phyloP scores from a whole-genome alignment of 257 asterid genomes.

The Ballota nigra region DNA sequence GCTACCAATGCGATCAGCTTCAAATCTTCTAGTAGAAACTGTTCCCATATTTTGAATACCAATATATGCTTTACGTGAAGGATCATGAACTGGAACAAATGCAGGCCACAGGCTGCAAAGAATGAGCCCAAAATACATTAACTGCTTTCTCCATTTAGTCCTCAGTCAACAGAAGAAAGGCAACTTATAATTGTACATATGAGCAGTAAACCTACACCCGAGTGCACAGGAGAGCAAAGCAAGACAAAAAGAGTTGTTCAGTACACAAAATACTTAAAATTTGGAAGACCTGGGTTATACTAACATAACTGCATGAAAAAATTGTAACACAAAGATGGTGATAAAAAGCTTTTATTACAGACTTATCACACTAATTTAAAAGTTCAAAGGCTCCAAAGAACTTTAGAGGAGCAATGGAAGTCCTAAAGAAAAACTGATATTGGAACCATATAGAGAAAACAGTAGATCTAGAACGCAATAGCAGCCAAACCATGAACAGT shows the following conservation, averaged over 20 bases:
- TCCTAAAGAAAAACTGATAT: background rate
- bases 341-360: background rate
- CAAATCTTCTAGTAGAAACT: constrained; percentile 90
- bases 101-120: constrained; percentile 95
- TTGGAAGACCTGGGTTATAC: background rate
- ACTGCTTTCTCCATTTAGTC: constrained; percentile 19
- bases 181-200: constrained; percentile 1
- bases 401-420: background rate
- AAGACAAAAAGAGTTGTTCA: constrained; percentile 2
- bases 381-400: background rate
- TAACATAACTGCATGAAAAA: constrained; percentile 2
- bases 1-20: constrained; percentile 89
- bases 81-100: constrained; percentile 98
- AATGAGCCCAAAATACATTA: constrained; percentile 24
- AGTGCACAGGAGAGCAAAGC: constrained; percentile 18
- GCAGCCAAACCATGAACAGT: constrained; percentile 74
- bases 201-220: constrained; percentile 12
- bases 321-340: constrained; percentile 3
- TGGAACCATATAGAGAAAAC: constrained; percentile 16
- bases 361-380: background rate
- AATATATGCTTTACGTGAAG: constrained; percentile 90
- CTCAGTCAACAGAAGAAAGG: background rate
- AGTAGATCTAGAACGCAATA: constrained; percentile 21
- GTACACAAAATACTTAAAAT: background rate
- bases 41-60: constrained; percentile 99